Percentiles rank a stretch among this genome's conserved stretches.
These are phyloP conservation scores for Aspergillus nidulans DNA, from an alignment of 495 filamentous ascomycete species.

Conservation along the genomic window DNA sequence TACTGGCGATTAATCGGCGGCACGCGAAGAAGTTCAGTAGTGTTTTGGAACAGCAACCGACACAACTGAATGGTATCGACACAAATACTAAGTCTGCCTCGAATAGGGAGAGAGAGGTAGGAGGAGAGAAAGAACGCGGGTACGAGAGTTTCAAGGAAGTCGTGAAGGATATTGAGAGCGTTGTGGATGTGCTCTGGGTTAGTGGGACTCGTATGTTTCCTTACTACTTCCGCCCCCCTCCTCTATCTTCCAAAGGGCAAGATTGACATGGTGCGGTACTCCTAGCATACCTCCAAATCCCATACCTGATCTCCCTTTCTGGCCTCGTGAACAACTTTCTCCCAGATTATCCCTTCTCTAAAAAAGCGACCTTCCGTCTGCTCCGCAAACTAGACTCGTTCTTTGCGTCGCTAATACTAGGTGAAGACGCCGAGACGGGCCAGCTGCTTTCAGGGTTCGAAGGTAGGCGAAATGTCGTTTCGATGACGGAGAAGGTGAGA, in stretches of 20 bases:
- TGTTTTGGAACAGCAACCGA: constrained; percentile 34
- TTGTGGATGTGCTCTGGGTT: constrained; percentile 78
- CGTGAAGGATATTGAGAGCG: constrained; percentile 61
- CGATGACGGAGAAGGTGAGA: constrained; percentile 73
- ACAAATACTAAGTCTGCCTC: neutral
- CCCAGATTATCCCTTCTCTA: constrained; percentile 61
- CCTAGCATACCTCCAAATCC: constrained; percentile 74
- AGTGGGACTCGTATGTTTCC: constrained; percentile 68
- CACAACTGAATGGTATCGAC: constrained; percentile 21
- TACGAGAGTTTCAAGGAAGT: constrained; percentile 68
- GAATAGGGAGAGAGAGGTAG: neutral
- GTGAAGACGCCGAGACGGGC: constrained; percentile 60
- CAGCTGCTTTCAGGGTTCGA: constrained; percentile 64
- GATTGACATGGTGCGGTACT: neutral
- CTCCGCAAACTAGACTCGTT: constrained; percentile 73
- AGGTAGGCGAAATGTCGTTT: constrained; percentile 39
- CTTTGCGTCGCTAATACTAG: constrained; percentile 67
- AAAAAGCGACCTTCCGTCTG: constrained; percentile 57
- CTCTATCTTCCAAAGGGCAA: neutral
- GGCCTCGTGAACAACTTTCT: constrained; percentile 62
- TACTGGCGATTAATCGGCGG: constrained; percentile 61
- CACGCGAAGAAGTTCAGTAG: constrained; percentile 71
- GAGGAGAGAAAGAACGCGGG: constrained; percentile 37
- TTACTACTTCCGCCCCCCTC: neutral
- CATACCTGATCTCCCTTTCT: constrained; percentile 74